These are phyloP conservation scores for Calonectria pseudoturangicola DNA, from an alignment of 2,329 filamentous ascomycete genomes.

Conservation along the genomic window DNA sequence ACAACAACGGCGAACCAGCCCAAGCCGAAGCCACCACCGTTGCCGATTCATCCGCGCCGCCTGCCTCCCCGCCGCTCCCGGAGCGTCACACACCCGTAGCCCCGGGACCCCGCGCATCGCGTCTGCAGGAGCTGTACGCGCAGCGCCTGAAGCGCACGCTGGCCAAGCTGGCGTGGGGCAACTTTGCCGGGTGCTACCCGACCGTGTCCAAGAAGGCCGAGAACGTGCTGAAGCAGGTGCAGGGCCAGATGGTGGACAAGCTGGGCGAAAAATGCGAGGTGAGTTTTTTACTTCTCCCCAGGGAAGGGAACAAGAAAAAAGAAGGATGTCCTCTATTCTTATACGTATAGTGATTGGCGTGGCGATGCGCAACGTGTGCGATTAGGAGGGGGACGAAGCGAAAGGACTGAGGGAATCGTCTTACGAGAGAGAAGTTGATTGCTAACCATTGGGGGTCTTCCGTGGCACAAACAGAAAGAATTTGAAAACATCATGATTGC, in stretches of 20 bases:
- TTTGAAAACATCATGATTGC: conserved; percentile 73
- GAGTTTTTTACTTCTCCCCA: conserved; percentile 36
- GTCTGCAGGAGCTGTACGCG: conserved; percentile 73
- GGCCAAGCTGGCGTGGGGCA: conserved; percentile 72
- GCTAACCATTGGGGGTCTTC: conserved; percentile 33
- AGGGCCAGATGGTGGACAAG: conserved; percentile 75
- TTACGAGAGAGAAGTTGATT: background rate
- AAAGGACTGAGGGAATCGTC: too few species aligned
- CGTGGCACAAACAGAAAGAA: conserved; percentile 65
- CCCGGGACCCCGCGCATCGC: conserved; percentile 74
- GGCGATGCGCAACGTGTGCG: background rate
- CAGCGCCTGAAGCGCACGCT: conserved; percentile 73
- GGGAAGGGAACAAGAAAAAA: background rate
- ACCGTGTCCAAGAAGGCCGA: conserved; percentile 72
- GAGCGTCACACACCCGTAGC: conserved; percentile 64
- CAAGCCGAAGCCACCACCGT: background rate
- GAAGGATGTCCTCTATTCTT: too few species aligned
- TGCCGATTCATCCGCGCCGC: conserved; percentile 26
- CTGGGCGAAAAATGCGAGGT: conserved; percentile 73
- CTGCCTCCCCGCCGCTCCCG: conserved; percentile 63
- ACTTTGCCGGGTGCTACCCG: conserved; percentile 77
- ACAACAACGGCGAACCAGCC: background rate
- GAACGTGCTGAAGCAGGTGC: conserved; percentile 71
- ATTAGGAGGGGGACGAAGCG: background rate
- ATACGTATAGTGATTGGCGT: background rate